A percentile compares a stretch with the other conserved stretches of the same genome.
Evolutionary conservation across 1,284 basidiomycete genomes (phyloP).

Genomic region (Phylloboletellus chloephorus): DNA sequence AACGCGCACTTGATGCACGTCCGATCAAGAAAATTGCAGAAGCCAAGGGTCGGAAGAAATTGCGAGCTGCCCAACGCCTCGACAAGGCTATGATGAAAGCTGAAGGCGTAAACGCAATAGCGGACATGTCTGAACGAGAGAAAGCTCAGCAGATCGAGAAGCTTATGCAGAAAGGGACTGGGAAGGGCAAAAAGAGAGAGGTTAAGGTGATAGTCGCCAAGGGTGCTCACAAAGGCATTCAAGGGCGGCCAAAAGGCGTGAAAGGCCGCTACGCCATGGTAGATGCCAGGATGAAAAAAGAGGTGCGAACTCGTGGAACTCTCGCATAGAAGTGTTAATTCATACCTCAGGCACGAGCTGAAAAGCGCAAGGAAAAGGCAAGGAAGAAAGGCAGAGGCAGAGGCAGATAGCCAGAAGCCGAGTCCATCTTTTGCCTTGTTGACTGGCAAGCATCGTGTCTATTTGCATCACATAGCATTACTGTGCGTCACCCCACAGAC

Average conservation of each 20-base stretch:
- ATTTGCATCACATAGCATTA: slow-evolving; percentile 1
- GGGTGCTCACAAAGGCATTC: slow-evolving; percentile 83
- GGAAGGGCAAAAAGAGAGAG: slow-evolving; percentile 74
- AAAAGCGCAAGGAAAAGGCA: slow-evolving; percentile 64
- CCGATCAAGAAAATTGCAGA: slow-evolving; percentile 99
- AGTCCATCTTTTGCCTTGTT: slow-evolving; percentile 1
- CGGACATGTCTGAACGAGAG: slow-evolving; percentile 90
- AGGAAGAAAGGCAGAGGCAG: slow-evolving; percentile 50
- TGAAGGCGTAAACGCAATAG: slow-evolving; percentile 86
- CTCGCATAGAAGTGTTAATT: slow-evolving; percentile 7
- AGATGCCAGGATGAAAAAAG: slow-evolving; percentile 81
- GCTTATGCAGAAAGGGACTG: slow-evolving; percentile 76
- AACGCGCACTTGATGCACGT: slow-evolving; percentile 91
- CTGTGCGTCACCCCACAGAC: background rate
- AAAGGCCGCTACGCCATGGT: slow-evolving; percentile 94
- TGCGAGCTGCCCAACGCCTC: slow-evolving; percentile 78
- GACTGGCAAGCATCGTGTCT: background rate
- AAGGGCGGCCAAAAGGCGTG: slow-evolving; percentile 93
- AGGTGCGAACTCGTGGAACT: slow-evolving; percentile 41
- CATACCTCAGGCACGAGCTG: slow-evolving; percentile 53
- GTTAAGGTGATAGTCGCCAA: slow-evolving; percentile 90
- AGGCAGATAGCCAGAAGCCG: slow-evolving; percentile 16
- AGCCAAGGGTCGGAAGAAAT: slow-evolving; percentile 96
- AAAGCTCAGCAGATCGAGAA: slow-evolving; percentile 94
- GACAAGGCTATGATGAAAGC: slow-evolving; percentile 97